phyloP scores from a whole-genome alignment of 768 basidiomycete species.

The Suillus ampliporus region DNA sequence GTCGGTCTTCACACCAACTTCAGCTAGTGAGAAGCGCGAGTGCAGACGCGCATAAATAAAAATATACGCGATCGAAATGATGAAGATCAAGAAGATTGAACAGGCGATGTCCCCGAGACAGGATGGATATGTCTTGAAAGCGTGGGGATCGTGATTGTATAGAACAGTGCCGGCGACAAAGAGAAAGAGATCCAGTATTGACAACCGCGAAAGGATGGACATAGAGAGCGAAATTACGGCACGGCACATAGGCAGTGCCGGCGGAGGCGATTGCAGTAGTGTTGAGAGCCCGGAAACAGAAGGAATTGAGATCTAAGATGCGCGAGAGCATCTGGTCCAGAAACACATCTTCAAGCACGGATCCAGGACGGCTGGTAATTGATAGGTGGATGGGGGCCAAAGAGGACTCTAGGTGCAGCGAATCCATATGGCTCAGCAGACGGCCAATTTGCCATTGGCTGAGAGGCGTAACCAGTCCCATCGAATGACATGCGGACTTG shows the following conservation, averaged over 20 bases:
- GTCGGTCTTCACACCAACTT: slow-evolving; percentile 22
- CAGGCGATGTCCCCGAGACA: slow-evolving; percentile 52
- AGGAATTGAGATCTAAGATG: slow-evolving; percentile 35
- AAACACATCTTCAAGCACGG: slow-evolving; percentile 44
- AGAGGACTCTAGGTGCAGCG: slow-evolving; percentile 46
- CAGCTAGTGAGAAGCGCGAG: slow-evolving; percentile 15
- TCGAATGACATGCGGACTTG: slow-evolving; percentile 50
- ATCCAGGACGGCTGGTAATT: slow-evolving; percentile 58
- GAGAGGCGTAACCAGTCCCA: slow-evolving; percentile 45
- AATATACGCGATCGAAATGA: slow-evolving; percentile 35
- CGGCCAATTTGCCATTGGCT: slow-evolving; percentile 50
- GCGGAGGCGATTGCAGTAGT: slow-evolving; percentile 38
- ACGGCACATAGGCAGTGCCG: slow-evolving; percentile 40
- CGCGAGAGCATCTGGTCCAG: slow-evolving; percentile 16
- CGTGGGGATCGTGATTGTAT: slow-evolving; percentile 33
- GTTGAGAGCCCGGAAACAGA: slow-evolving; percentile 27
- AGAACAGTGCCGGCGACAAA: slow-evolving; percentile 25
- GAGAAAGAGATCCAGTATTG: slow-evolving; percentile 40
- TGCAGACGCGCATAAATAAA: slow-evolving; percentile 33
- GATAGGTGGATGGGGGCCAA: slow-evolving; percentile 48
- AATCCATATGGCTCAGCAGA: slow-evolving; percentile 47
- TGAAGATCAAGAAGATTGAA: slow-evolving; percentile 30
- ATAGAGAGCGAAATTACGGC: slow-evolving; percentile 48
- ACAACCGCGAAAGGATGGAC: slow-evolving; percentile 40
- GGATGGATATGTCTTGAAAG: slow-evolving; percentile 69